Evolutionary conservation across 2,329 filamentous ascomycete species (phyloP), one percentile per base, ranked within the genome.

Genomic region (Penicillium griseofulvum): DNA sequence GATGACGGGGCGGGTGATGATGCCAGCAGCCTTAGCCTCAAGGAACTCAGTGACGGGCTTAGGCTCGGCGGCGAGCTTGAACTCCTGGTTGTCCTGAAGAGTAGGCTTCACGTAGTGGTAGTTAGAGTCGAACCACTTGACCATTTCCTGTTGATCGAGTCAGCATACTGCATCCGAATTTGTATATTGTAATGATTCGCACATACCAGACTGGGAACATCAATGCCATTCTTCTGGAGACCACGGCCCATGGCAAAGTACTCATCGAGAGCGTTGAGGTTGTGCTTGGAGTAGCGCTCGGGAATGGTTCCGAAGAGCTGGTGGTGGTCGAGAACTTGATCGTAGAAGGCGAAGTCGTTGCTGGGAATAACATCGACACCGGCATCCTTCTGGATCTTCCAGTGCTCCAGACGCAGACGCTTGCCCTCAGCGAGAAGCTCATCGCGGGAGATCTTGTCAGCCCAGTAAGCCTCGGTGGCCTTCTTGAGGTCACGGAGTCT

Each of bases 61-160:
- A 77, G 94, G 91, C 78, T 87, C 88, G 68, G 85, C 80, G 60
- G 83, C 79, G 61, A 99, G 90, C 80, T 88, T 92, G 87, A 99
- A 99, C 73, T 84, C 87, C 86, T 99, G 94, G 84, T 90, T 89
- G 81, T 97, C 88, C 81, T 97, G 91, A 66, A 99, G 86, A 61
- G 94, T 97, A 64, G 94, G 94, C 87, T 97, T 97, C 81, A 97
- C 94, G 79, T 99, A 99, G 86, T 97, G 94, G 88, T 99, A 99
- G 89, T 99, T 99, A 65, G 91, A 96, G 85, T 99, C 94, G 76
- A 99, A 99, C 94, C 94, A 99, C 85, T 99, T 99, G 71, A 99
- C 94, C 94, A 99, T 99, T 85, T 99, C 94, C 81, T 83, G 57
- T 29, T 57, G 9, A 58, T n/a, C 43, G 52, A 43, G 38, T 50